phyloP scores from a whole-genome alignment of 768 basidiomycete genomes.

The Pleurotus platypus region DNA sequence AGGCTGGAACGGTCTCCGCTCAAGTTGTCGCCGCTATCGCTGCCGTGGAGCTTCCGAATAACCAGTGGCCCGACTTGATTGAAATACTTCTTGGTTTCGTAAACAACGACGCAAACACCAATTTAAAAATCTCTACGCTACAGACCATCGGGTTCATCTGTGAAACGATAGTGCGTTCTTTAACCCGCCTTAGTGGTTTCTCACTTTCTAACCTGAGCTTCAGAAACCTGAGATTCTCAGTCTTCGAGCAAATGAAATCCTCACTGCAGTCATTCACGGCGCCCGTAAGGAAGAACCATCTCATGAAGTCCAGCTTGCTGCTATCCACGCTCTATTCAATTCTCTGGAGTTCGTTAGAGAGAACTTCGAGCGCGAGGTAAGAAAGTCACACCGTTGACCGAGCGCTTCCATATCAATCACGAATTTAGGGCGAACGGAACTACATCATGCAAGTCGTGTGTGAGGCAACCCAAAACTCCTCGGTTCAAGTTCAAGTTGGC shows the following conservation, averaged over 20 bases:
- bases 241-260: conserved; percentile 90
- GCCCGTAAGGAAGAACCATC: conserved; percentile 95
- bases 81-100: conserved; percentile 85
- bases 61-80: conserved; percentile 89
- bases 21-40: conserved; percentile 95
- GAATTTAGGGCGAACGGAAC: conserved; percentile 87
- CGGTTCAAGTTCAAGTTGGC: conserved; percentile 85
- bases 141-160: conserved; percentile 98
- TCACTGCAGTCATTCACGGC: conserved; percentile 98
- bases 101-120: conserved; percentile 65
- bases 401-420: conserved; percentile 11
- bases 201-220: conserved; percentile 13
- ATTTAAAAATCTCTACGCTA: conserved; percentile 80
- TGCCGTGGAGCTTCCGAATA: conserved; percentile 83
- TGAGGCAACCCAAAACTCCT: conserved; percentile 88
- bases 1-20: conserved; percentile 84
- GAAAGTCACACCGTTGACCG: conserved; percentile 19
- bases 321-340: conserved; percentile 89
- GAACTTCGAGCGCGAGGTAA: conserved; percentile 95
- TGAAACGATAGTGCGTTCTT: conserved; percentile 81
- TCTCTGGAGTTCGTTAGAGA: conserved; percentile 97
- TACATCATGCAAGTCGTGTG: conserved; percentile 99
- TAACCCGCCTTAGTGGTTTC: conserved; percentile 3
- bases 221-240: conserved; percentile 93
- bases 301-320: conserved; percentile 86